phyloP scores from a whole-genome alignment of 495 filamentous ascomycete species.

The Glonium stellatum region DNA sequence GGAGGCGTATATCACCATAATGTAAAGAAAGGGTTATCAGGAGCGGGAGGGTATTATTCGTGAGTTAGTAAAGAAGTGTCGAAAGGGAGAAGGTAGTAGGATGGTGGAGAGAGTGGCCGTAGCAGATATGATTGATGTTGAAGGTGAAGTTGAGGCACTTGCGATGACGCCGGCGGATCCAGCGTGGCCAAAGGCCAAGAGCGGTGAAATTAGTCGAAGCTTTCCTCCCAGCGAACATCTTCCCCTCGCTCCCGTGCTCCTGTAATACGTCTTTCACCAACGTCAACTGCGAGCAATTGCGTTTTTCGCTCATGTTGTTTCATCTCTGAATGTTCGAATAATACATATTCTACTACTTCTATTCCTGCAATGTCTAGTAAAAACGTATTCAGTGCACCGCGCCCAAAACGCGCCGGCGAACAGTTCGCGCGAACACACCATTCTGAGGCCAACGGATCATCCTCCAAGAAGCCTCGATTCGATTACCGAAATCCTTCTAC shows the following conservation, averaged over 20 bases:
- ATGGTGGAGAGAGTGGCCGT: neutral
- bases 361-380: conserved; percentile 11
- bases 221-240: neutral
- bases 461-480: conserved; percentile 82
- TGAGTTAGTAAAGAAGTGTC: neutral
- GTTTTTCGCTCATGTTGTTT: too few relatives aligned
- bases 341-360: neutral
- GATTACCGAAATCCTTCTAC: conserved; percentile 91
- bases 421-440: conserved; percentile 68
- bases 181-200: too few relatives aligned
- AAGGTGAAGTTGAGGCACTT: neutral
- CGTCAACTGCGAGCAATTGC: neutral
- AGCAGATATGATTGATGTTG: neutral
- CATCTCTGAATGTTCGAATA: too few relatives aligned
- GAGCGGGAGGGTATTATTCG: neutral
- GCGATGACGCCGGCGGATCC: neutral
- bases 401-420: conserved; percentile 77
- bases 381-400: conserved; percentile 43
- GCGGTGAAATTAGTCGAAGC: neutral
- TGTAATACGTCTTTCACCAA: neutral
- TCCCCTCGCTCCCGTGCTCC: neutral
- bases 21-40: neutral
- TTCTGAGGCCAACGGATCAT: conserved; percentile 37
- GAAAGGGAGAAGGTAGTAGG: neutral
- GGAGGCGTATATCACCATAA: neutral